phyloP scores from a whole-genome alignment of 176 grass and related monocot species.

The Cenchrus americanus region DNA sequence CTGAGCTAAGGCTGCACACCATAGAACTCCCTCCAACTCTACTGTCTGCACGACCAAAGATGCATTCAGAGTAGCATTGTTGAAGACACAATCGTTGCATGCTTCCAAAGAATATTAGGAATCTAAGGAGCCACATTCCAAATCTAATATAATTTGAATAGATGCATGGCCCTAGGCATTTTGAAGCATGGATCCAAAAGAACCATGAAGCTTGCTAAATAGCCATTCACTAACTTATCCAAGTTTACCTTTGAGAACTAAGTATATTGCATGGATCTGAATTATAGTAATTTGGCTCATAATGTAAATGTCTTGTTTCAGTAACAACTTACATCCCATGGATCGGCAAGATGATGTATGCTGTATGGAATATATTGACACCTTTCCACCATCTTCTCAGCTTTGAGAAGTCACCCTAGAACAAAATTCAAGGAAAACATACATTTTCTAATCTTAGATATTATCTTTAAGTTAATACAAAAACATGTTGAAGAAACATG shows the following conservation, averaged over 20 bases:
- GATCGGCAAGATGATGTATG: conserved; percentile 90
- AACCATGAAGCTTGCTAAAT: not conserved
- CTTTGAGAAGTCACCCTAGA: conserved; percentile 60
- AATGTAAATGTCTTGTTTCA: conserved; percentile 2
- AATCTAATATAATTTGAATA: conserved; percentile 6
- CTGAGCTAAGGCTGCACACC: not conserved
- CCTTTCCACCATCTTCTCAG: conserved; percentile 99
- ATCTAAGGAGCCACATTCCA: not conserved
- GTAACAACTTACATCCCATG: conserved; percentile 74
- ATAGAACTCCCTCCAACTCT: not conserved
- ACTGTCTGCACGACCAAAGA: not conserved
- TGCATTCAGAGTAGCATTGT: not conserved
- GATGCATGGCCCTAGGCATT: not conserved
- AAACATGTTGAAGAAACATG: conserved; percentile 9
- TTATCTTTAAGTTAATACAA: conserved; percentile 21
- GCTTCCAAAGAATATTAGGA: conserved; percentile 7
- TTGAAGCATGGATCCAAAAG: conserved; percentile 1
- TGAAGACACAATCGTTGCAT: not conserved
- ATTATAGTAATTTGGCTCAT: not conserved
- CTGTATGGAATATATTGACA: conserved; percentile 82
- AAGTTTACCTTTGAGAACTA: not conserved
- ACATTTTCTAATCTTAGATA: conserved; percentile 31
- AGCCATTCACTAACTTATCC: not conserved
- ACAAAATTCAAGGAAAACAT: conserved; percentile 18
- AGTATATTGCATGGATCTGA: conserved; percentile 22